phyloP scores from a whole-genome alignment of 1,284 basidiomycete genomes.

The Polyporus tsugae region DNA sequence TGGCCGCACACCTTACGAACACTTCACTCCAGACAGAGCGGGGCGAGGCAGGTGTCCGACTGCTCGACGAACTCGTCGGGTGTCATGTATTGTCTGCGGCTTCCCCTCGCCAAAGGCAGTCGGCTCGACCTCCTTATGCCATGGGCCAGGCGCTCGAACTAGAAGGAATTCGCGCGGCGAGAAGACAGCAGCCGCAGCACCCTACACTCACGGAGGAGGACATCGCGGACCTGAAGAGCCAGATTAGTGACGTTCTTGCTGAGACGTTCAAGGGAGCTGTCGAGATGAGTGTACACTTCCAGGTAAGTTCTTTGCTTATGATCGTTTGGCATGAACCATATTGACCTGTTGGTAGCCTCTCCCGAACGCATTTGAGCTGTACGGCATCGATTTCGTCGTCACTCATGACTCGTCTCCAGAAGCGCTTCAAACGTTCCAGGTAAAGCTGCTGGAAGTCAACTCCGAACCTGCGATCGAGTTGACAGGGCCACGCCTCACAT shows the following conservation, averaged over 20 bases:
- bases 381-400: conserved; percentile 91
- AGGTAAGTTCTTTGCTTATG: conserved; percentile 56
- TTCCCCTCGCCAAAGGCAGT: conserved; percentile 13
- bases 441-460: conserved; percentile 91
- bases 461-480: conserved; percentile 97
- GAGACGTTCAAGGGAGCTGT: conserved; percentile 90
- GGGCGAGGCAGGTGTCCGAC: conserved; percentile 74
- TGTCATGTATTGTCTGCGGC: conserved; percentile 57
- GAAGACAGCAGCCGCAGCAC: conserved; percentile 31
- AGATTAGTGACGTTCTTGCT: conserved; percentile 73
- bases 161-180: conserved; percentile 31
- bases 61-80: conserved; percentile 82
- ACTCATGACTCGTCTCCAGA: conserved; percentile 50
- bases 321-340: neutral
- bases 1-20: conserved; percentile 92
- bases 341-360: conserved; percentile 61
- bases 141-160: conserved; percentile 33
- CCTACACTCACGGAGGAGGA: conserved; percentile 54
- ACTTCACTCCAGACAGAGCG: conserved; percentile 87
- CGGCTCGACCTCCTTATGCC: conserved; percentile 28
- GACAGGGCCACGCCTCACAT: conserved; percentile 84
- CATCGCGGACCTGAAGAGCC: conserved; percentile 63
- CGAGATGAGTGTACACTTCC: conserved; percentile 87
- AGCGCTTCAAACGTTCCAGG: conserved; percentile 53
- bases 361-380: conserved; percentile 96